Conservation (phyloP, 2,329 filamentous ascomycete species). For the Podosphaera fusca region DNA sequence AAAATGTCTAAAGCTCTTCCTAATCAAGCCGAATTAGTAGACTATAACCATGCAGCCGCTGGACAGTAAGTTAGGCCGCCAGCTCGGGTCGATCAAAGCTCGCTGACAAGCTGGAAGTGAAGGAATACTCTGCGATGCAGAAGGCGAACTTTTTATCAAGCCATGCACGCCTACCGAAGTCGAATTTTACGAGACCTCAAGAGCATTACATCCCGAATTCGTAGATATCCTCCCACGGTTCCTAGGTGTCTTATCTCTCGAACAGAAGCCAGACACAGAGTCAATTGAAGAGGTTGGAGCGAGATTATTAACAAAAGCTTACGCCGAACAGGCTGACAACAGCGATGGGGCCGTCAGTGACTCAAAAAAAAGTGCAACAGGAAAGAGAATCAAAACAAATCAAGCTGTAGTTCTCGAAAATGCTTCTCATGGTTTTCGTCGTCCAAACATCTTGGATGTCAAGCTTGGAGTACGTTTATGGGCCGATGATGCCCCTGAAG, state of each 20-base stretch:
- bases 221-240: constrained; percentile 63
- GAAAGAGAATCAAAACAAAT: constrained; percentile 42
- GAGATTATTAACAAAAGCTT: constrained; percentile 9
- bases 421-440: constrained; percentile 53
- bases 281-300: constrained; percentile 27
- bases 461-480: constrained; percentile 76
- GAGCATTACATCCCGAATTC: constrained; percentile 44
- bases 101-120: constrained; percentile 32
- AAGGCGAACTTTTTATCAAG: constrained; percentile 78
- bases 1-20: constrained; percentile 21
- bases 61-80: constrained; percentile 44
- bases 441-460: constrained; percentile 77
- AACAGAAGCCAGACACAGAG: constrained; percentile 25
- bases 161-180: constrained; percentile 74
- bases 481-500: constrained; percentile 44
- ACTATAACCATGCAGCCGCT: constrained; percentile 56
- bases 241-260: constrained; percentile 58
- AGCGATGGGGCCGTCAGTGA: background rate
- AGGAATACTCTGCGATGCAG: constrained; percentile 64
- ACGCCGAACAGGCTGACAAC: background rate
- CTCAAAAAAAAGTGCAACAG: constrained; percentile 10
- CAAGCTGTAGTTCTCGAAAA: constrained; percentile 71
- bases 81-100: background rate
- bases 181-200: constrained; percentile 59
- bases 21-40: constrained; percentile 30